phyloP scores from a whole-genome alignment of 306 rosid species.

The Luffa aegyptiaca region DNA sequence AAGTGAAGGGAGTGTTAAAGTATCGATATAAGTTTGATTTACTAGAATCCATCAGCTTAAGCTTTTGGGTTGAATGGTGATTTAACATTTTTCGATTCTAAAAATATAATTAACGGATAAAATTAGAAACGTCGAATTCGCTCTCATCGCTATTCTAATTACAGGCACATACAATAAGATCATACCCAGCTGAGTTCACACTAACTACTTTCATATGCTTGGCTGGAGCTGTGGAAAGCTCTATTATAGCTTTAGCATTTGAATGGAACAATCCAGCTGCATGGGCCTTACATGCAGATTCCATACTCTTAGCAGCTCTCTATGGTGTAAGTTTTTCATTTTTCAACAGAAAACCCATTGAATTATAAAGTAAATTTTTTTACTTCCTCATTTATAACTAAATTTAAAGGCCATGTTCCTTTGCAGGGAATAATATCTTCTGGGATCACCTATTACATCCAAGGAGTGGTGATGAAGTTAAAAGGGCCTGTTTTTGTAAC shows the following conservation, averaged over 20 bases:
- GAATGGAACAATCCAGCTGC: conserved; percentile 10
- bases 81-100: too few relatives aligned
- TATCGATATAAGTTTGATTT: too few relatives aligned
- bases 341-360: background rate
- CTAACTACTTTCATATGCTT: conserved; percentile 6
- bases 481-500: conserved; percentile 91
- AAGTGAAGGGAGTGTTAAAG: too few relatives aligned
- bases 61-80: too few relatives aligned
- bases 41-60: too few relatives aligned
- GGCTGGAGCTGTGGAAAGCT: conserved; percentile 7
- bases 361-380: too few relatives aligned
- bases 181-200: conserved; percentile 9
- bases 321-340: background rate
- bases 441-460: conserved; percentile 60
- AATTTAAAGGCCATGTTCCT: background rate
- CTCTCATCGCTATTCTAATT: background rate
- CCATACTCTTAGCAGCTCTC: conserved; percentile 7
- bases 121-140: too few relatives aligned
- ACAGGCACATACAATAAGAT: background rate
- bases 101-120: too few relatives aligned
- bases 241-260: background rate
- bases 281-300: background rate
- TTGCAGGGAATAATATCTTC: conserved; percentile 68
- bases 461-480: conserved; percentile 69
- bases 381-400: background rate